Evolutionary conservation across 2,329 filamentous ascomycete genomes (phyloP), one percentile per base, ranked within the genome.

Genomic region (Trichoderma citrinoviride): DNA sequence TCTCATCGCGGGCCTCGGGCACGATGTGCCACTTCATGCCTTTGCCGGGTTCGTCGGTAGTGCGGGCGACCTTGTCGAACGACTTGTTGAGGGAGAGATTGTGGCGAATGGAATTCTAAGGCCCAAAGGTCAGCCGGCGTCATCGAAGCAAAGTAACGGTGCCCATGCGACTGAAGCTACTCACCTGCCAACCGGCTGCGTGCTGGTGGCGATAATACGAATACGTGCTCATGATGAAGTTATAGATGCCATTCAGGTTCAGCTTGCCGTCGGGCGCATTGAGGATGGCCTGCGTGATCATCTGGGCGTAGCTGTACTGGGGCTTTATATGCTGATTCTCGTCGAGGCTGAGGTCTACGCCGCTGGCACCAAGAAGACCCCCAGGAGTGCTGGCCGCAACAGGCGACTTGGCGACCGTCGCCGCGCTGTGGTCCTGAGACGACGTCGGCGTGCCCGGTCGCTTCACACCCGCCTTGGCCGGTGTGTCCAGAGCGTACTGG

Each of bases 21-120:
- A 92, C 88, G 73, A 99, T 93, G 77, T 94, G 92, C 95, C 95
- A 99, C 75, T 98, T 98, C 93, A 97, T 98, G 29, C 95, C 95
- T 76, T 99, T 99, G 14, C 95, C 95, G 23, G 95, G 95, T 75
- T 99, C 95, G 71, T 98, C 92, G 0, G 93, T 97, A 17, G 91
- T 89, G 53, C 95, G 89, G 3, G 95, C 91, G 8, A 97, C 90
- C 77, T 99, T 99, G 71, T 93, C 89, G 73, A 99, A 99, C 0
- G 90, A 88, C 75, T 97, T 97, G 77, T 96, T 98, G 47, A 99
- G 79, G 1, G 95, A 98, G 15, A 99, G 78, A 71, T 99, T 99
- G 76, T 99, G 95, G 14, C 95, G 89, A 70, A 99, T 99, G 0
- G 93, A 97, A 76, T 99, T 99, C 87, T 92, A 50, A 21, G 27